Conservation (phyloP, 2,329 filamentous ascomycete species). For the Catunica adiposa region DNA sequence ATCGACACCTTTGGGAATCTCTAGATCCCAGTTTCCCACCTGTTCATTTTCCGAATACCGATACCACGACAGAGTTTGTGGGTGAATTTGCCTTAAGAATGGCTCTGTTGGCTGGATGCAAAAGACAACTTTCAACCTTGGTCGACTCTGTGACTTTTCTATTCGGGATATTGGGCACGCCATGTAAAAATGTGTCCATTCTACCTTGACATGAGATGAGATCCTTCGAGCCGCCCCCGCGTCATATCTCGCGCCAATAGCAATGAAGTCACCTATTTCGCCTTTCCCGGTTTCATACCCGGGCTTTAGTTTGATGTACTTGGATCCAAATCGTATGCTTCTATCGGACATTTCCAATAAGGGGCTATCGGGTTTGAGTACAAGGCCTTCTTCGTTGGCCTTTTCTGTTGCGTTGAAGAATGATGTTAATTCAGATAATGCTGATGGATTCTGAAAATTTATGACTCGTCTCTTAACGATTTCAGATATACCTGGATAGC, state of each 20-base stretch:
- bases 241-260: conserved; percentile 60
- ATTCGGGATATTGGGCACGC: conserved; percentile 59
- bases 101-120: conserved; percentile 38
- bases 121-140: conserved; percentile 51
- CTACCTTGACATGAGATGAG: conserved; percentile 38
- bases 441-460: conserved; percentile 41
- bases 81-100: conserved; percentile 34
- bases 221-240: conserved; percentile 42
- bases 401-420: conserved; percentile 53
- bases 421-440: conserved; percentile 38
- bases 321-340: conserved; percentile 21
- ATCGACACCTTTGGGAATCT: not conserved
- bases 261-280: conserved; percentile 67
- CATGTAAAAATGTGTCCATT: conserved; percentile 69
- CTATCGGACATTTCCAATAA: conserved; percentile 42
- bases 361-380: conserved; percentile 64
- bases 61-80: conserved; percentile 24
- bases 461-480: conserved; percentile 51
- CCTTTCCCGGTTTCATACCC: conserved; percentile 65
- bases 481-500: conserved; percentile 44
- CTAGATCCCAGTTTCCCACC: not conserved
- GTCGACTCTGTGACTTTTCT: conserved; percentile 31
- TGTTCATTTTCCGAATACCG: not conserved
- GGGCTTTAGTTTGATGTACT: conserved; percentile 73
- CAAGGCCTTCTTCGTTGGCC: conserved; percentile 56